phyloP scores from a whole-genome alignment of 495 filamentous ascomycete species.

The Aspergillus hancockii region DNA sequence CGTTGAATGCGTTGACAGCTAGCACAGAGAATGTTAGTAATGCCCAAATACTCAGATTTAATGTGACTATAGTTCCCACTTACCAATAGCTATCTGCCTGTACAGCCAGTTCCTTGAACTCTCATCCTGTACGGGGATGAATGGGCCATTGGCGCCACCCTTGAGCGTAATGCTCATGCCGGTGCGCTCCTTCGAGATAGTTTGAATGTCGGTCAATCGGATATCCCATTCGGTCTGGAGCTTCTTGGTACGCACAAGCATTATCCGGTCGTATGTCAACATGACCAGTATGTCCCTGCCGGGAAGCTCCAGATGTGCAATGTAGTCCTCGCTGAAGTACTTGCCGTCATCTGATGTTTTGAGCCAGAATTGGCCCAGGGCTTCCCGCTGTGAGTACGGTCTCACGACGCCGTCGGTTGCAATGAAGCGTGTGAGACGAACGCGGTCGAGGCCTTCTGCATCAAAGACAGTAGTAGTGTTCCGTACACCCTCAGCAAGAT shows the following conservation, averaged over 20 bases:
- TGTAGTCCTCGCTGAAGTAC: slow-evolving; percentile 96
- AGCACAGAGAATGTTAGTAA: slow-evolving; percentile 18
- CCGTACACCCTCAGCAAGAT: slow-evolving; percentile 92
- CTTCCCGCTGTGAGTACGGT: slow-evolving; percentile 93
- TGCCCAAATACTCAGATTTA: neutral
- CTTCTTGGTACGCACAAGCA: slow-evolving; percentile 83
- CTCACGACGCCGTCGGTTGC: slow-evolving; percentile 90
- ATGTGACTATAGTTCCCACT: slow-evolving; percentile 16
- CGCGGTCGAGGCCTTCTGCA: slow-evolving; percentile 87
- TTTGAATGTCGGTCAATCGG: slow-evolving; percentile 92
- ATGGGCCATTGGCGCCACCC: slow-evolving; percentile 89
- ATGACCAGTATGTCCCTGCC: slow-evolving; percentile 91
- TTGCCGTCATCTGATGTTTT: slow-evolving; percentile 96
- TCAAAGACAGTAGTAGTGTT: slow-evolving; percentile 99
- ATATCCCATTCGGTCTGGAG: slow-evolving; percentile 93
- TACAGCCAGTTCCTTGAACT: slow-evolving; percentile 86
- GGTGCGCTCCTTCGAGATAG: slow-evolving; percentile 93
- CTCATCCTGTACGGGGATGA: slow-evolving; percentile 91
- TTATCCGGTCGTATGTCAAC: slow-evolving; percentile 88
- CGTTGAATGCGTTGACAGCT: slow-evolving; percentile 72
- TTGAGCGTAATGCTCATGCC: slow-evolving; percentile 87
- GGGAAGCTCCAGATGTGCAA: slow-evolving; percentile 90
- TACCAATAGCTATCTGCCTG: slow-evolving; percentile 62
- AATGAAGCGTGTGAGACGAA: slow-evolving; percentile 88
- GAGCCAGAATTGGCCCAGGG: slow-evolving; percentile 96